Evolutionary conservation across 2,329 filamentous ascomycete species (phyloP).

Genomic region (Pseudopithomyces chartarum): DNA sequence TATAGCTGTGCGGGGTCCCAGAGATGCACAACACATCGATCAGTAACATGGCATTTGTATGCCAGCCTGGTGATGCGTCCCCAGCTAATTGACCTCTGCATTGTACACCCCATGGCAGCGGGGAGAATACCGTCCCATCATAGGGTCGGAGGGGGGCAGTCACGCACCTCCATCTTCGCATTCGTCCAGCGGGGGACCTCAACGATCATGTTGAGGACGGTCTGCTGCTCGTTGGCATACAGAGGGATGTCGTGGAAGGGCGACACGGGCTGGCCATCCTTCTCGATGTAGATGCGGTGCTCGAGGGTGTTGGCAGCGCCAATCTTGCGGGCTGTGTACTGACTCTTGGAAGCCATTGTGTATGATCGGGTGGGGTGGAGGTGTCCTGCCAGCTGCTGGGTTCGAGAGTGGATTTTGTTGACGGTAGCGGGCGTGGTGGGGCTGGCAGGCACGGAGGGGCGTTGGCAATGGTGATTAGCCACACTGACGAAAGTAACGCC

Average conservation of each 20-base stretch:
- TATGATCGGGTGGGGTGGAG: constrained; percentile 35
- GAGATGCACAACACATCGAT: background rate
- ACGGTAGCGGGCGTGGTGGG: constrained; percentile 44
- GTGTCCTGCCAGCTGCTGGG: constrained; percentile 47
- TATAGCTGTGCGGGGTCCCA: background rate
- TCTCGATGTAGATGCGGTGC: constrained; percentile 97
- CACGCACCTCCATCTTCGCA: constrained; percentile 93
- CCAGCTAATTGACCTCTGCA: background rate
- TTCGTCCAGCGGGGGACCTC: constrained; percentile 99
- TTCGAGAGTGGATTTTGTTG: constrained; percentile 48
- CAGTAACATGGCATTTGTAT: background rate
- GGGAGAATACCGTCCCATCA: background rate
- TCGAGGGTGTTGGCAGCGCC: constrained; percentile 90
- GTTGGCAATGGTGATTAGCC: constrained; percentile 44
- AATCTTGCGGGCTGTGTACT: constrained; percentile 83
- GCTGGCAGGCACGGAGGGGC: constrained; percentile 37
- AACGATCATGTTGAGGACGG: constrained; percentile 97
- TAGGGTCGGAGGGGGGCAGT: constrained; percentile 24
- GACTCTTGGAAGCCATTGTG: constrained; percentile 52
- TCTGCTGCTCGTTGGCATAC: constrained; percentile 95
- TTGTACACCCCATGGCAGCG: background rate
- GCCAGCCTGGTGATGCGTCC: background rate
- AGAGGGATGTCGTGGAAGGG: constrained; percentile 99
- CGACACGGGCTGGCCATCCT: constrained; percentile 91
- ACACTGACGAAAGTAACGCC: constrained; percentile 46